Evolutionary conservation across 192 early-diverging fungal genomes (phyloP), one percentile per base, ranked within the genome.

Genomic region (Entomortierella chlamydospora): DNA sequence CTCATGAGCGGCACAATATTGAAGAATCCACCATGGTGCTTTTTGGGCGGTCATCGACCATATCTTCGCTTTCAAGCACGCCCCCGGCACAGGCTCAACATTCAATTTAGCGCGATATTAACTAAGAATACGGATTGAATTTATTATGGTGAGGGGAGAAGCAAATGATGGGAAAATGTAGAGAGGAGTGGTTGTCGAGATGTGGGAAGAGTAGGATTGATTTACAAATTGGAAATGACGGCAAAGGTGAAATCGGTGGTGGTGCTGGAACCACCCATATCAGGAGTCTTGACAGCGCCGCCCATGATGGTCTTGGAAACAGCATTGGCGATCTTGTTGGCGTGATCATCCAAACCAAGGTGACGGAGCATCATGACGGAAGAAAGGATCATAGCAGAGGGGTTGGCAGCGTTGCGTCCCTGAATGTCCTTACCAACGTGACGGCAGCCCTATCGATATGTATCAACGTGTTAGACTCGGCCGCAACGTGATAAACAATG

Each of bases 401-500:
- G 98, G 86, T 99, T 99, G 79, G 98, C 98, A 28, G 86, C 84
- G 94, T 99, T 98, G 81, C 88, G 84, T 78, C 95, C 94, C 86
- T 94, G 89, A 72, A 99, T 95, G 83, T 97, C 96, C 87, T 91
- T 91, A 77, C 94, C 96, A 57, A 98, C 97, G 86, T 99, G 97
- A 87, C 96, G 95, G 85, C 95, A 98, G 58, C 96, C 92, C 86
- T 86, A 64, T 37, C 18, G 1, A 20, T 57, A 8, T 25, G 18
- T 63, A 51, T 10, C 42, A 30, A 57, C 4, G 6, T 57, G 55
- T 57, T 57, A 33, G 20, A 20, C 45, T 47, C 20, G 12, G 15
- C 3, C 4, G 12, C n/a, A 15, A 47, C 45, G 45, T 47, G 45
- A 28, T 42, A 41, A 57, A n/a, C 10, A 33, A 63, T 33, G 12